Evolutionary conservation across 129 eudicot species (phyloP), one percentile per base, ranked within the genome.

Genomic region (Flaveria trinervia): DNA sequence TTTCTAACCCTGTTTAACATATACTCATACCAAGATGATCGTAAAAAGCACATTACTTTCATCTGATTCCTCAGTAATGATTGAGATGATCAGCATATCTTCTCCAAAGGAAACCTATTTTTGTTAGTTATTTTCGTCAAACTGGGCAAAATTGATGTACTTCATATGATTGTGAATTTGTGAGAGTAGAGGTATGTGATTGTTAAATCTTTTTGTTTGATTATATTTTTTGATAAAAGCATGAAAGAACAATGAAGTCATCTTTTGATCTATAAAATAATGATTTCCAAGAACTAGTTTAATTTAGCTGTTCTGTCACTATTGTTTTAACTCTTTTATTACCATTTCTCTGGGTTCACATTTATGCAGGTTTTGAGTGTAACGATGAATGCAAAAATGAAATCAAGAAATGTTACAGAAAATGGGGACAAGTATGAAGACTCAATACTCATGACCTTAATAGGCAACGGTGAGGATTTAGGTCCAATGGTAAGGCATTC

Each of bases 401-500:
- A 80, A 74, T 68, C 83, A 83, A 85, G 96, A 82, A 79, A 82
- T 39, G 83, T 51, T 45, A 49, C 88, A 15, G 98, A 91, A 72
- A 86, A 94, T 65, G 98, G 98, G 33, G 98, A 94, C 61, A 68
- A 90, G 2, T 88, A 64, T 39, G 98, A 94, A 74, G 98, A 94
- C 71, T 91, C 96, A 11, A 89, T 94, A 26, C 96, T 94, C 23
- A 81, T 86, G 68, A 94, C 98, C 16, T 65, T 94, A 79, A 85
- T 94, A 45, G 83, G 93, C 22, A 94, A 91, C 80, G 97, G 97
- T 43, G 98, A 94, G 73, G 98, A 94, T 81, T 81, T 94, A 80
- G 89, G 93, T 50, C 97, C 98, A 3, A 82, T 94, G 88, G 97
- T 94, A 9, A 79, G 92, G 65, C 96, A 85, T 83, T 82, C 97